Evolutionary conservation across 257 asterid genomes (phyloP).

Genomic region (Salvia splendens): DNA sequence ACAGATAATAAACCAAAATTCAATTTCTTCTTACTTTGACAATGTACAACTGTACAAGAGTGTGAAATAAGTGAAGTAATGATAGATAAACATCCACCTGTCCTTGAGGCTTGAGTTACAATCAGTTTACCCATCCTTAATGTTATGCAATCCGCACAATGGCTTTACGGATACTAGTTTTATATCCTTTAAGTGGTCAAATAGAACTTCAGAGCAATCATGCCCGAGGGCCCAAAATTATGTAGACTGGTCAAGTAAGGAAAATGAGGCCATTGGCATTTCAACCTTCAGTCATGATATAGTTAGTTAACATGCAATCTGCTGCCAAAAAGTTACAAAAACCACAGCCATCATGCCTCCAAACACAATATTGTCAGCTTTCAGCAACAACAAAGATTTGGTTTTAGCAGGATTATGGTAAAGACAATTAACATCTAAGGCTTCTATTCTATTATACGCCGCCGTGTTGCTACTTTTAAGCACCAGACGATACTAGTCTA

Average conservation of each 20-base stretch:
- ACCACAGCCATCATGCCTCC: background rate
- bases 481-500: background rate
- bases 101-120: background rate
- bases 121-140: background rate
- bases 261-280: background rate
- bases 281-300: background rate
- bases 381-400: background rate
- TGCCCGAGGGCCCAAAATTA: background rate
- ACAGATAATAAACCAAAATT: background rate
- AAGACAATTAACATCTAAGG: conserved; percentile 13
- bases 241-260: background rate
- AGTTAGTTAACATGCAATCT: background rate
- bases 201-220: too few species aligned
- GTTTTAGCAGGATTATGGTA: background rate
- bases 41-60: background rate
- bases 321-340: too few species aligned
- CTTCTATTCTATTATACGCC: background rate
- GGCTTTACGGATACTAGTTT: background rate
- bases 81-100: background rate
- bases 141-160: conserved; percentile 3
- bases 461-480: background rate
- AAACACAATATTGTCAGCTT: background rate
- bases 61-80: background rate
- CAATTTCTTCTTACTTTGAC: background rate
- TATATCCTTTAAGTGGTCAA: background rate